These are phyloP conservation scores for Tranzscheliella williamsii DNA, from an alignment of 1,284 basidiomycete species.

Conservation along the genomic window DNA sequence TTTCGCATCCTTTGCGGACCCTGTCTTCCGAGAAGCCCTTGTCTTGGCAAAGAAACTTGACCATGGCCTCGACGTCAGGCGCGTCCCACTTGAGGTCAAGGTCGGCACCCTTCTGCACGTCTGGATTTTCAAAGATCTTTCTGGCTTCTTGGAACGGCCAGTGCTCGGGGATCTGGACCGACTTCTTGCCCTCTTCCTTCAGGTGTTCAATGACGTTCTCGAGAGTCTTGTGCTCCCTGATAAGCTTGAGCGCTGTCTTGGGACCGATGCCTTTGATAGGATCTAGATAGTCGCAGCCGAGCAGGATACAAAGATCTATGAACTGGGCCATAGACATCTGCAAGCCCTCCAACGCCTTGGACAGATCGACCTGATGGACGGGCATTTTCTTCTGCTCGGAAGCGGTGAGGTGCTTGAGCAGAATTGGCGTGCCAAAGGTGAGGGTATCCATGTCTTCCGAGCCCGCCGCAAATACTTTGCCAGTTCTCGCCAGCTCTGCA, in stretches of 20 bases:
- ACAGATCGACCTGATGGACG: slow-evolving; percentile 88
- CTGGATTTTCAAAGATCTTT: slow-evolving; percentile 82
- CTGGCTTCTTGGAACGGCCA: slow-evolving; percentile 98
- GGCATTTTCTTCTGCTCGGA: slow-evolving; percentile 98
- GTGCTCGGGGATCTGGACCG: slow-evolving; percentile 76
- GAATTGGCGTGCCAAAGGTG: slow-evolving; percentile 87
- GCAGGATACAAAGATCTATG: slow-evolving; percentile 92
- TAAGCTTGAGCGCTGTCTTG: slow-evolving; percentile 90
- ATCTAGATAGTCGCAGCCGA: slow-evolving; percentile 97
- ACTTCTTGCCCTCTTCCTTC: slow-evolving; percentile 59
- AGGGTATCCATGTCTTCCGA: slow-evolving; percentile 99
- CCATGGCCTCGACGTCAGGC: slow-evolving; percentile 89
- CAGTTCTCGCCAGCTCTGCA: slow-evolving; percentile 91
- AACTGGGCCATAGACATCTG: slow-evolving; percentile 93
- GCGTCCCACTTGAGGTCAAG: slow-evolving; percentile 95
- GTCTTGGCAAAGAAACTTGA: slow-evolving; percentile 89
- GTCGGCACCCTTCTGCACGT: slow-evolving; percentile 81
- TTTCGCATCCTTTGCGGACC: slow-evolving; percentile 91
- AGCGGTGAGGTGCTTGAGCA: slow-evolving; percentile 94
- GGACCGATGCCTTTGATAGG: slow-evolving; percentile 93
- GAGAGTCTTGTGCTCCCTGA: slow-evolving; percentile 83
- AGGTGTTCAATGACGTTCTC: slow-evolving; percentile 79
- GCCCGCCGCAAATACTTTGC: slow-evolving; percentile 93
- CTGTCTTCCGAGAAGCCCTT: slow-evolving; percentile 99
- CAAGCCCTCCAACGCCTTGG: slow-evolving; percentile 81